phyloP scores from a whole-genome alignment of 208 protist species.

The Phytomonas francai region DNA sequence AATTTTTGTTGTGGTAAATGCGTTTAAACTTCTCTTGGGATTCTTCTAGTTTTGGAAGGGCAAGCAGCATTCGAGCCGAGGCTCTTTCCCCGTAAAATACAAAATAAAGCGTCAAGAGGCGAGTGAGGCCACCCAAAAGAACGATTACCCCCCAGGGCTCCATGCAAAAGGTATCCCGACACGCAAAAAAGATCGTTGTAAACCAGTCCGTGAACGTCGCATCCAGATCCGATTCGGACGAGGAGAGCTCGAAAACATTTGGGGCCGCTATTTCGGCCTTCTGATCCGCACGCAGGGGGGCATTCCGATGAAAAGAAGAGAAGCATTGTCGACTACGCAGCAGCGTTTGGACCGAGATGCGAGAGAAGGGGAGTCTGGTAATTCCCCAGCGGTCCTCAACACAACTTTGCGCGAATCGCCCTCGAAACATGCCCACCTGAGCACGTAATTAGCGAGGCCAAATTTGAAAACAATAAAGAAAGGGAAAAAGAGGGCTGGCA shows the following conservation, averaged over 20 bases:
- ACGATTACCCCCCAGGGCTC: conserved; percentile 49
- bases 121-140: conserved; percentile 38
- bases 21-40: conserved; percentile 70
- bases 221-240: not conserved
- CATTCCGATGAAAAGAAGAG: no score
- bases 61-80: conserved; percentile 62
- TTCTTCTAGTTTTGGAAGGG: conserved; percentile 48
- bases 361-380: no score
- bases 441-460: not conserved
- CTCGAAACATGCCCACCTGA: no score
- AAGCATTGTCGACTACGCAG: no score
- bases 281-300: no score
- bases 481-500: not conserved
- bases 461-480: conserved; percentile 3
- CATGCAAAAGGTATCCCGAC: conserved; percentile 33
- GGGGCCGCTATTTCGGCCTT: no score
- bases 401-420: no score
- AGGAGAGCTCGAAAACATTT: no score
- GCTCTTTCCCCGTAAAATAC: conserved; percentile 85
- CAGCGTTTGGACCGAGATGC: no score
- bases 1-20: conserved; percentile 61
- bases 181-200: conserved; percentile 29
- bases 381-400: no score
- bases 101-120: conserved; percentile 55
- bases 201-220: conserved; percentile 19